Evolutionary conservation across 345 rosid species (phyloP), one percentile per base, ranked within the genome.

Genomic region (Citrus sp.): DNA sequence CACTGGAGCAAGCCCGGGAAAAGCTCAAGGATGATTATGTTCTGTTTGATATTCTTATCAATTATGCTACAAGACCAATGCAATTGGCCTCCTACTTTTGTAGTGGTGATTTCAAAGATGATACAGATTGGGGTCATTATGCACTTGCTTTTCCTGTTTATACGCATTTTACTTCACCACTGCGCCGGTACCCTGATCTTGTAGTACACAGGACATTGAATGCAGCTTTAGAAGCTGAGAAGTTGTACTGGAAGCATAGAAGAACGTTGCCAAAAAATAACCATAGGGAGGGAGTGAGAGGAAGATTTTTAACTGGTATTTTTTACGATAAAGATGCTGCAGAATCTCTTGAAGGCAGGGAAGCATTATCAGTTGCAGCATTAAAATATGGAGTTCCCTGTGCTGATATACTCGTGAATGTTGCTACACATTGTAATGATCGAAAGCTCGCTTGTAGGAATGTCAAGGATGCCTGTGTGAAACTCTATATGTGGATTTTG

Each of bases 111-210:
- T 70, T 89, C 81, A 87, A 88, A 82, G 90, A 86, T 63, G 74
- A 82, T 66, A 82, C 77, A 49, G 91, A 90, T 49, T 90, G 99
- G 96, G 87, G 90, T 76, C 98, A 95, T 85, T 95, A 95, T 83
- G 97, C 90, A 16, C 81, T 93, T 58, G 94, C 96, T 78, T 87
- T 88, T 81, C 97, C 97, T 81, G 78, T 91, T 34, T 93, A 92
- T 79, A 95, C 99, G 22, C 99, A 95, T 87, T 95, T 93, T 79
- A 93, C 99, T 78, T 88, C 99, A 60, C 99, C 99, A 16, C 78
- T 95, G 71, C 90, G 99, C 67, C 89, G 98, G 32, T 93, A 95
- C 85, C 90, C 97, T 6, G 99, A 95, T 83, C 85, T 95, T 70
- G 81, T 95, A 24, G 99, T 95, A 49, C 99, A 95, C 85, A 90